Evolutionary conservation across 768 basidiomycete species (phyloP).

Genomic region (Panaeolus cyanescens): DNA sequence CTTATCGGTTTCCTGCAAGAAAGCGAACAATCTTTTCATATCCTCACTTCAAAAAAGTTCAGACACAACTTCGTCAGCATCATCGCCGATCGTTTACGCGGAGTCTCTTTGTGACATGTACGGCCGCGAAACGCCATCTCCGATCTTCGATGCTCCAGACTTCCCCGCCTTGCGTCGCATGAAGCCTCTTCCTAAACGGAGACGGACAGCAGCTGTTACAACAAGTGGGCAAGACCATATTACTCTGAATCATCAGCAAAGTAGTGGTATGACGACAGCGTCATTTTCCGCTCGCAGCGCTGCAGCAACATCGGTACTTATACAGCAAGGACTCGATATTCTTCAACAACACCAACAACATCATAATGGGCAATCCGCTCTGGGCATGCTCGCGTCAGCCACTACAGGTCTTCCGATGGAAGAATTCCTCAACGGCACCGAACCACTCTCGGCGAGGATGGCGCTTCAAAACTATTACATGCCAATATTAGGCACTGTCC

Average conservation of each 20-base stretch:
- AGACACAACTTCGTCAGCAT: no score
- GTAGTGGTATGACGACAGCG: constrained; percentile 5
- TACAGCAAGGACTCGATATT: constrained; percentile 15
- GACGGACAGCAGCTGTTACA: constrained; percentile 43
- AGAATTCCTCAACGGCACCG: constrained; percentile 58
- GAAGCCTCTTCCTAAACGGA: constrained; percentile 79
- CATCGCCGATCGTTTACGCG: no score
- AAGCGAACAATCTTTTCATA: not conserved
- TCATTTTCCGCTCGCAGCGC: constrained; percentile 12
- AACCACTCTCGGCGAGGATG: constrained; percentile 58
- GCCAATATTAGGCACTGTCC: constrained; percentile 53
- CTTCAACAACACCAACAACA: constrained; percentile 17
- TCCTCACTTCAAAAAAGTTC: not conserved
- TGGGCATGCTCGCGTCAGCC: not conserved
- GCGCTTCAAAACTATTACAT: constrained; percentile 65
- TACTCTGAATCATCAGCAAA: constrained; percentile 5
- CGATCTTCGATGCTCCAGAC: constrained; percentile 67
- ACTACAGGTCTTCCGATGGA: constrained; percentile 24
- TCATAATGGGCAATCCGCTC: not conserved
- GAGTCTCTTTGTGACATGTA: constrained; percentile 43
- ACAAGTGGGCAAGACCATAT: not conserved
- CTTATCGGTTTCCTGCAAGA: constrained; percentile 5
- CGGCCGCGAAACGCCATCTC: constrained; percentile 45
- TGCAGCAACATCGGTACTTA: constrained; percentile 7
- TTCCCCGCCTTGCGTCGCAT: constrained; percentile 63